These are phyloP conservation scores for Brassica balearica DNA, from an alignment of 441 rosid genomes.

Conservation along the genomic window DNA sequence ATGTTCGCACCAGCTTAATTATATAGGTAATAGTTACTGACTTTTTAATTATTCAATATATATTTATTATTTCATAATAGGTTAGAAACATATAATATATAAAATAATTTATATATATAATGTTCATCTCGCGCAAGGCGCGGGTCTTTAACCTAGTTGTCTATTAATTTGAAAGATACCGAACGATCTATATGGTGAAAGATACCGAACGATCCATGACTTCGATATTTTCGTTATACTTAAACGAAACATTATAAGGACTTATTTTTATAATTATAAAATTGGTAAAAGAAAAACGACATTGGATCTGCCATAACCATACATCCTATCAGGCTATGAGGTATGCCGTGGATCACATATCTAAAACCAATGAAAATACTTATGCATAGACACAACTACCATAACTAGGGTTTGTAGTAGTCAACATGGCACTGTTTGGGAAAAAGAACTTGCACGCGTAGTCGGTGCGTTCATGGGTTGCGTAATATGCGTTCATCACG, in stretches of 20 bases:
- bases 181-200: not conserved
- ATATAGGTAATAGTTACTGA: too few species aligned
- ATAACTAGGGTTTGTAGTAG: constrained; percentile 25
- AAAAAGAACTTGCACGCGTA: constrained; percentile 18
- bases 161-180: not conserved
- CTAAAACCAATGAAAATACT: not conserved
- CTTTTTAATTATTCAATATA: too few species aligned
- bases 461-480: not conserved
- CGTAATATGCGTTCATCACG: constrained; percentile 37
- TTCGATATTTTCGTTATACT: not conserved
- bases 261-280: not conserved
- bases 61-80: too few species aligned
- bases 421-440: not conserved
- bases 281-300: not conserved
- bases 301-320: not conserved
- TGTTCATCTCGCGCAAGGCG: too few species aligned
- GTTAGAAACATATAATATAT: too few species aligned
- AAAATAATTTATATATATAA: too few species aligned
- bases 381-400: constrained; percentile 14
- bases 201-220: not conserved
- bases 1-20: too few species aligned
- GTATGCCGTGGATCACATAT: constrained; percentile 3
- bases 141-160: too few species aligned
- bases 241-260: not conserved
- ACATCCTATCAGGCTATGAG: not conserved